phyloP scores from a whole-genome alignment of 441 rosid genomes.

The Aquilaria agallochum region DNA sequence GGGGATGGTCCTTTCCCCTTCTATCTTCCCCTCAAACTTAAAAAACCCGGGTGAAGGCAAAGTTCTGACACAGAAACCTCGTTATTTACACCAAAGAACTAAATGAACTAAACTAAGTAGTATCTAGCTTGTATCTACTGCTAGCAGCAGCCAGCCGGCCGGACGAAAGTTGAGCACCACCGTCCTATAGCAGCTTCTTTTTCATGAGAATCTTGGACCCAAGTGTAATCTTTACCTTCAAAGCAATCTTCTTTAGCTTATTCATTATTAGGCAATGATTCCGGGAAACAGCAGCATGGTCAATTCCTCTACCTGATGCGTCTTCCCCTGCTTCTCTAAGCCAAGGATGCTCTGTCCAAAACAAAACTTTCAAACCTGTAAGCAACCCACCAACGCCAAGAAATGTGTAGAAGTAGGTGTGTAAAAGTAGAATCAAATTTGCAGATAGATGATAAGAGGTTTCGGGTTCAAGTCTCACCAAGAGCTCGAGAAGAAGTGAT shows the following conservation, averaged over 20 bases:
- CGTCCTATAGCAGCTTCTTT: too few species aligned
- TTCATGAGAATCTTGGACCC: neutral
- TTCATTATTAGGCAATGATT: constrained; percentile 93
- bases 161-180: too few species aligned
- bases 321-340: constrained; percentile 70
- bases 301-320: constrained; percentile 83
- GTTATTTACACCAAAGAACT: too few species aligned
- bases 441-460: constrained; percentile 3
- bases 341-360: constrained; percentile 88
- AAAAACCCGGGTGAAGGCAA: too few species aligned
- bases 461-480: constrained; percentile 31
- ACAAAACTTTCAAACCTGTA: too few species aligned
- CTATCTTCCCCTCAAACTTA: too few species aligned
- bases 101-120: too few species aligned
- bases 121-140: too few species aligned
- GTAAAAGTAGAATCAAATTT: neutral
- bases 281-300: constrained; percentile 85
- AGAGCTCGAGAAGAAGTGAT: constrained; percentile 79
- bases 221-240: constrained; percentile 45
- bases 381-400: neutral
- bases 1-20: too few species aligned
- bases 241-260: constrained; percentile 81
- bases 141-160: too few species aligned
- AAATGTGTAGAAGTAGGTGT: neutral
- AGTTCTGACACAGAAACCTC: too few species aligned